Conservation (phyloP, 306 rosid genomes). For the Corylus avellana region DNA sequence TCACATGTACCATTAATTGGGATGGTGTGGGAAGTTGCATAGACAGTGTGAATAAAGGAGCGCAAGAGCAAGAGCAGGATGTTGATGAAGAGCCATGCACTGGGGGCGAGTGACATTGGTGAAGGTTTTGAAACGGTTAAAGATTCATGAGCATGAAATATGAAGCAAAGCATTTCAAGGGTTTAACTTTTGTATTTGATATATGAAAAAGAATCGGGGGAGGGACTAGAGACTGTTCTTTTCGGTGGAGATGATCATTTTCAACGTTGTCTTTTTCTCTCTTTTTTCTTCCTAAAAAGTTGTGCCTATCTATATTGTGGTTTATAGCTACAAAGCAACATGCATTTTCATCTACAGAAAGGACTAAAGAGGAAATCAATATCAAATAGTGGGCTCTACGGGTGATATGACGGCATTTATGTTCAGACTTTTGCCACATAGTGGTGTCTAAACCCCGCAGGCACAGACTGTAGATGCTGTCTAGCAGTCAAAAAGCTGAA, state of each 20-base stretch:
- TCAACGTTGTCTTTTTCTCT: conserved; percentile 13
- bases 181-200: background rate
- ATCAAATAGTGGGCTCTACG: background rate
- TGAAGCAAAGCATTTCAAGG: background rate
- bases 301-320: conserved; percentile 25
- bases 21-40: conserved; percentile 20
- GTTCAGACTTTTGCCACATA: background rate
- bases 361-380: background rate
- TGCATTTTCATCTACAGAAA: background rate
- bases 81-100: conserved; percentile 18
- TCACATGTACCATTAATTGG: conserved; percentile 38
- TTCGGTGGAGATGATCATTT: conserved; percentile 43
- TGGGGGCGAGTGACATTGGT: conserved; percentile 29
- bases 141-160: background rate
- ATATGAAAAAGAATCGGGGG: background rate
- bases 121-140: background rate
- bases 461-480: background rate
- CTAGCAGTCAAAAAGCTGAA: background rate
- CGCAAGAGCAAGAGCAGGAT: conserved; percentile 25
- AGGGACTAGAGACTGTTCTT: conserved; percentile 9
- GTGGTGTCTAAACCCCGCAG: background rate
- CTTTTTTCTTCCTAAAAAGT: conserved; percentile 41
- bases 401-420: background rate
- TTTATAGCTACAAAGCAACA: conserved; percentile 23
- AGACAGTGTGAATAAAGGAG: conserved; percentile 9